Percentiles rank a stretch among this genome's conserved stretches.
Evolutionary conservation across 306 rosid species (phyloP).

Genomic region (Quercus robur): DNA sequence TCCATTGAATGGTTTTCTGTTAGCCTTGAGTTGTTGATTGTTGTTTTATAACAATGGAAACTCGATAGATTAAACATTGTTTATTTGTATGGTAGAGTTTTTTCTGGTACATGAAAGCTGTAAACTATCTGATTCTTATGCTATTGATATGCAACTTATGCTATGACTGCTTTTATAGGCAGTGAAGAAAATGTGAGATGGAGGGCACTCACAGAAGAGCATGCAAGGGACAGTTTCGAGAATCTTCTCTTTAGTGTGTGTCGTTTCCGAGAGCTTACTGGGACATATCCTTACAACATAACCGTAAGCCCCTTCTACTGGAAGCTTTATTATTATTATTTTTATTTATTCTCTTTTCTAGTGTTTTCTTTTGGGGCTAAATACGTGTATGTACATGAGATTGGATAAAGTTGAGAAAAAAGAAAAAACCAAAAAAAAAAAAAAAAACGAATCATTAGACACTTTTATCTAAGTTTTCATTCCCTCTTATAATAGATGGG

Average conservation of each 20-base stretch:
- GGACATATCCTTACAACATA: conserved; percentile 74
- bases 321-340: neutral
- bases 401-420: neutral
- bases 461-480: neutral
- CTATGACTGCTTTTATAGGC: conserved; percentile 39
- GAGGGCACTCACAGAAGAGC: conserved; percentile 93
- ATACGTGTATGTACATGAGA: neutral
- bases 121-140: neutral
- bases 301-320: conserved; percentile 50
- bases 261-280: conserved; percentile 92
- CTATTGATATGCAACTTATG: neutral
- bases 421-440: too few relatives aligned
- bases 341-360: neutral
- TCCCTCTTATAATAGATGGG: neutral
- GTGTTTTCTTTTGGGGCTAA: neutral
- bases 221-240: conserved; percentile 95
- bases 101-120: neutral
- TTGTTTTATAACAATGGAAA: neutral
- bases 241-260: conserved; percentile 91
- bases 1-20: neutral
- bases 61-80: neutral
- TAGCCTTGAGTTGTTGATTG: neutral
- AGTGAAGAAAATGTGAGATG: conserved; percentile 56
- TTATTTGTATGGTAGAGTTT: conserved; percentile 1
- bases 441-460: neutral